Evolutionary conservation across 1,284 basidiomycete genomes (phyloP), one percentile per base, ranked within the genome.

Genomic region (Ganoderma sinense): DNA sequence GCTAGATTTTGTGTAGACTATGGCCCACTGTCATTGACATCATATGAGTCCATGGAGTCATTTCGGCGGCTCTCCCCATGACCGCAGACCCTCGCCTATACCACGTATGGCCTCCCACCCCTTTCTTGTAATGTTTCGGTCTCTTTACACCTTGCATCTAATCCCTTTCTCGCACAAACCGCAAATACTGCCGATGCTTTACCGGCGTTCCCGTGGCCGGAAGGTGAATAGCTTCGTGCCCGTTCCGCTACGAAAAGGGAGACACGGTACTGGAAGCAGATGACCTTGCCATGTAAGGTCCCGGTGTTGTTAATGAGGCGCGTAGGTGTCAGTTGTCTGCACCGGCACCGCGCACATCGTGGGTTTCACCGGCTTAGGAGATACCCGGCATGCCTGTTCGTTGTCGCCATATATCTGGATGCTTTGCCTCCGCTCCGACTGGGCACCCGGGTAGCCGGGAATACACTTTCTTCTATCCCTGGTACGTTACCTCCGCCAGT

Each of bases 1-100:
- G 33, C 65, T 62, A 33, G 36, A 29, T 26, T 63, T 48, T 58
- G 39, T 10, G 10, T 68, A 89, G 88, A 61, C 78, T 87, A 61
- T 89, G 88, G 85, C 86, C 88, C 0, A 84, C 85, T n/a, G 81
- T 88, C 66, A 85, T 89, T 62, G 86, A 89, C 70, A 83, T 71
- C 69, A 73, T 73, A 45, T 71, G 69, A 69, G 61, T 11, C 23
- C 41, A 5, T 26, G 33, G 29, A 26, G 33, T 64, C 23, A 51
- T 40, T 55, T 55, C 41, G 62, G 20, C n/a, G 40, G 16, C 43
- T 26, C 10, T 48, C 29, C 48, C 39, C 65, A 20, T 33, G 36
- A 29, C 39, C 64, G n/a, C 13, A 18, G 23, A 14, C 18, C 39
- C 31, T 64, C 40, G 51, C 43, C 55, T 39, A 67, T 64, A 65